These are phyloP conservation scores for Malus hybrid DNA, from an alignment of 331 rosid species.

Conservation along the genomic window DNA sequence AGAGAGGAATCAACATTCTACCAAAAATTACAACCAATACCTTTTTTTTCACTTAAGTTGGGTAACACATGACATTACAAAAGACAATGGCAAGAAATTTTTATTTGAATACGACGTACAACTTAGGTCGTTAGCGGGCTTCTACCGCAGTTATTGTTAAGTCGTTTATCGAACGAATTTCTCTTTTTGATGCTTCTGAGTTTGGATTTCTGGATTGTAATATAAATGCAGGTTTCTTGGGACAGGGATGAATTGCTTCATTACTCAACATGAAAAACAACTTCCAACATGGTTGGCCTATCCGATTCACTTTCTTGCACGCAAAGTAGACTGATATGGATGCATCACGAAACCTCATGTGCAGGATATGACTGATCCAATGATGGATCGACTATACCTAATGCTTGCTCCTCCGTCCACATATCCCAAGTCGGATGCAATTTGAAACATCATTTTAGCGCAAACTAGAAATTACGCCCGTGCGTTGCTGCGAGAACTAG, in stretches of 20 bases:
- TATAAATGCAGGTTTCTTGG: not conserved
- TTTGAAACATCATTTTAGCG: not conserved
- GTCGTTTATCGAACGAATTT: not conserved
- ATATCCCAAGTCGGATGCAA: not conserved
- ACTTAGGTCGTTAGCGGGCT: not conserved
- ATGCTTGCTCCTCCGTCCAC: not conserved
- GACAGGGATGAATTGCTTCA: not conserved
- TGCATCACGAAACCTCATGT: conserved; percentile 18
- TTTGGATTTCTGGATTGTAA: not conserved
- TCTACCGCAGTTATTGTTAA: not conserved
- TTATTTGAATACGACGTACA: not conserved
- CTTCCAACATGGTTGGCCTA: conserved; percentile 19
- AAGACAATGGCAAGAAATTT: not conserved
- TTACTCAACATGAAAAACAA: not conserved
- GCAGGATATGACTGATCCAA: conserved; percentile 15
- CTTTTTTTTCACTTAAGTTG: not conserved
- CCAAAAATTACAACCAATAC: not conserved
- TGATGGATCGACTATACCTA: not conserved
- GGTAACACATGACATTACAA: not conserved
- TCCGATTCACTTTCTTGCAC: conserved; percentile 41
- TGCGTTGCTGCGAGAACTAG: too few relatives aligned
- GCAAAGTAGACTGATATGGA: conserved; percentile 39
- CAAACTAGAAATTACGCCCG: too few relatives aligned
- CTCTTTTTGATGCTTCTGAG: conserved; percentile 7
- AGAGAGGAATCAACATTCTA: too few relatives aligned